Percentiles rank a stretch among this genome's conserved stretches.
phyloP scores from a whole-genome alignment of 441 rosid genomes.

The Eutrema salsugineum region DNA sequence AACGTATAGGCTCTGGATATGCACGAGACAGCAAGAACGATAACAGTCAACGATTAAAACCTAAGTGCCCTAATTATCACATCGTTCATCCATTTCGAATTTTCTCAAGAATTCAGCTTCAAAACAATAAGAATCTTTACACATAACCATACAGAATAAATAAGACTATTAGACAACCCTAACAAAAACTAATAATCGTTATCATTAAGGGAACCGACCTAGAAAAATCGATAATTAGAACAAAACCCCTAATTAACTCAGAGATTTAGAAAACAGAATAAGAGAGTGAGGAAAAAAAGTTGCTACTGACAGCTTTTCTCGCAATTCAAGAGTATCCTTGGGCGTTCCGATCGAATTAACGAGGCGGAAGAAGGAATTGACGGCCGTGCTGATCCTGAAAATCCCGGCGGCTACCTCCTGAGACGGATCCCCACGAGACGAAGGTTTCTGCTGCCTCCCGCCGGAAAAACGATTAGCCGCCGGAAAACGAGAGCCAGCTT shows the following conservation, averaged over 20 bases:
- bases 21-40: too few relatives aligned
- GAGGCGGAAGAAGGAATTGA: conserved; percentile 69
- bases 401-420: conserved; percentile 76
- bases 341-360: conserved; percentile 75
- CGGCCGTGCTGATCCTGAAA: conserved; percentile 76
- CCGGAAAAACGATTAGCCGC: conserved; percentile 18
- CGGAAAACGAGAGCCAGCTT: conserved; percentile 41
- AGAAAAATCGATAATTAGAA: neutral
- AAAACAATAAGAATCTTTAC: neutral
- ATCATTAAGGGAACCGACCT: neutral
- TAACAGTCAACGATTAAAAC: too few relatives aligned
- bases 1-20: too few relatives aligned
- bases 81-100: too few relatives aligned
- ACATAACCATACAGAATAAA: neutral
- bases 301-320: conserved; percentile 56
- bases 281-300: neutral
- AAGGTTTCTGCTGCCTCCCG: conserved; percentile 29
- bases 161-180: neutral
- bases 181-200: neutral
- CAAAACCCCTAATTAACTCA: neutral
- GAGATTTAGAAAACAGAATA: neutral
- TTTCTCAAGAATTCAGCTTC: neutral
- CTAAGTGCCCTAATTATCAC: neutral
- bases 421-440: conserved; percentile 47
- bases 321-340: conserved; percentile 70